A percentile compares a stretch with the other conserved stretches of the same genome.
Evolutionary conservation across 2,329 filamentous ascomycete species (phyloP).

Genomic region (Lasiodiplodia gonubiensis): DNA sequence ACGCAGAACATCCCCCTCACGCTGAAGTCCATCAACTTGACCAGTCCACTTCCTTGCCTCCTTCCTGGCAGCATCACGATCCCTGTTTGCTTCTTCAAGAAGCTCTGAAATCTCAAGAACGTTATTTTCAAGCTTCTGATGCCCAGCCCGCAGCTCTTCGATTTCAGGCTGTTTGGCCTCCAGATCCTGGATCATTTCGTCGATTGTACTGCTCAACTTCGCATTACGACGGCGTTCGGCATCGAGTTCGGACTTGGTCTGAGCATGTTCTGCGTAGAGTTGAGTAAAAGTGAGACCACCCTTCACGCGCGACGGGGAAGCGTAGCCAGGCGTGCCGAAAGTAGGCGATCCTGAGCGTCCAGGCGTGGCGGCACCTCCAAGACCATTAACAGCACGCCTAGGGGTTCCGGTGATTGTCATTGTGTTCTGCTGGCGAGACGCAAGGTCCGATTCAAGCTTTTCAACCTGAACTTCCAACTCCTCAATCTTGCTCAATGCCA

Average conservation of each 20-base stretch:
- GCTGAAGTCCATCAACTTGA: constrained; percentile 65
- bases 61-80: constrained; percentile 79
- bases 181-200: constrained; percentile 83
- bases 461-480: constrained; percentile 70
- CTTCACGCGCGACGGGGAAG: constrained; percentile 55
- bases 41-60: constrained; percentile 78
- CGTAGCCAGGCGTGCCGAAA: constrained; percentile 57
- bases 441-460: constrained; percentile 62
- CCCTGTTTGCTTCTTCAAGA: constrained; percentile 79
- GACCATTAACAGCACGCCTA: constrained; percentile 57
- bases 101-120: constrained; percentile 78
- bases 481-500: constrained; percentile 65
- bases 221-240: constrained; percentile 76
- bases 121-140: constrained; percentile 78
- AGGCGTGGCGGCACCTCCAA: constrained; percentile 52
- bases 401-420: constrained; percentile 57
- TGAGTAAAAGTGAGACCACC: constrained; percentile 65
- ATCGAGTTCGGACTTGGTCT: constrained; percentile 72
- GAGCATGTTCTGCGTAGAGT: constrained; percentile 66
- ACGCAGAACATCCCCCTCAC: constrained; percentile 78
- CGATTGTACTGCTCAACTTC: constrained; percentile 75
- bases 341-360: constrained; percentile 57
- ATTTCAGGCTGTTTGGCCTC: constrained; percentile 88
- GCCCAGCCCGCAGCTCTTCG: constrained; percentile 81
- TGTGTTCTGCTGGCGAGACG: constrained; percentile 47